Percentiles rank a stretch among this genome's conserved stretches.
These are phyloP conservation scores for Calonectria pauciramosa DNA, from an alignment of 2,329 filamentous ascomycete genomes.

Conservation along the genomic window DNA sequence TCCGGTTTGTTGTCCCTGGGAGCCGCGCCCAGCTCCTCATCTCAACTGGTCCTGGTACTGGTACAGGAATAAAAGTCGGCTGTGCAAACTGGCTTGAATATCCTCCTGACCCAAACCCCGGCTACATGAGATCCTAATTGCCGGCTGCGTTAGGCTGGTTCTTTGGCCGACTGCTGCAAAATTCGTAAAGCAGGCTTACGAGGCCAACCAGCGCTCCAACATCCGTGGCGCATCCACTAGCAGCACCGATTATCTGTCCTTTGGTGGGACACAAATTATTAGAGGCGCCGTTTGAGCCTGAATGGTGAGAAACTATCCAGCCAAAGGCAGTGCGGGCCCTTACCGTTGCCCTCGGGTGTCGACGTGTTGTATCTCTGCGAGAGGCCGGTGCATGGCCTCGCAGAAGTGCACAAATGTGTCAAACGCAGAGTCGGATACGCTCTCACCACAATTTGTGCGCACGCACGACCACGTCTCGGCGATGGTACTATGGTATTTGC, in stretches of 20 bases:
- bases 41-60: not conserved
- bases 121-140: not conserved
- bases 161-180: not conserved
- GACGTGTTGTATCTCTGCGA: conserved; percentile 54
- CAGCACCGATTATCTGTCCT: not conserved
- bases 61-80: not conserved
- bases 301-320: not conserved
- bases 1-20: not conserved
- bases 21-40: not conserved
- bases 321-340: not conserved
- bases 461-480: conserved; percentile 21
- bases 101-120: not conserved
- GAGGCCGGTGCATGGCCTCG: not conserved
- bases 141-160: too few relatives aligned
- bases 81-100: not conserved
- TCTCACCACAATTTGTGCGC: not conserved
- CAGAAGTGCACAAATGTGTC: conserved; percentile 11
- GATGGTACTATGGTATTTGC: conserved; percentile 14
- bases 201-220: not conserved
- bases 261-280: not conserved
- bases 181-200: not conserved
- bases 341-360: not conserved
- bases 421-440: conserved; percentile 7
- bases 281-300: not conserved
- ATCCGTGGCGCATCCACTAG: not conserved